A percentile compares a stretch with the other conserved stretches of the same genome.
phyloP scores from a whole-genome alignment of 768 basidiomycete species.

The Gloeophyllum trabeum region DNA sequence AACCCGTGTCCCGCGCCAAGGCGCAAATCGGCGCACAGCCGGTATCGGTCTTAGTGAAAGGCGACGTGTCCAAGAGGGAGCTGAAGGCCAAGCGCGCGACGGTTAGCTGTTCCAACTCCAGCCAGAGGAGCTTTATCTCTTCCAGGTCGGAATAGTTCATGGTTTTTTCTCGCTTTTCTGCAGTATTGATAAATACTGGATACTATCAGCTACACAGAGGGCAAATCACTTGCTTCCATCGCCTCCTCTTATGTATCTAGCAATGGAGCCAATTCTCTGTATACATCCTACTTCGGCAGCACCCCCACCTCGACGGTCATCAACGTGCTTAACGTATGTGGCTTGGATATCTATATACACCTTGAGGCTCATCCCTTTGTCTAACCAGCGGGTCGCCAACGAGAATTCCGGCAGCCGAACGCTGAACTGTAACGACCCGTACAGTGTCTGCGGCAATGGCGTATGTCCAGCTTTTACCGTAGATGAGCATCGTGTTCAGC shows the following conservation, averaged over 20 bases:
- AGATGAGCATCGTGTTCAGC: too few relatives aligned
- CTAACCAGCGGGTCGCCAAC: too few relatives aligned
- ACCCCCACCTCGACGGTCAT: slow-evolving; percentile 22
- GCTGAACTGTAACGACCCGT: slow-evolving; percentile 30
- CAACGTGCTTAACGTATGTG: slow-evolving; percentile 23
- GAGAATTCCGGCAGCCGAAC: slow-evolving; percentile 29
- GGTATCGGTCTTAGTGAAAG: slow-evolving; percentile 24
- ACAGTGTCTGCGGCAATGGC: slow-evolving; percentile 18
- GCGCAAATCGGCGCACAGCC: slow-evolving; percentile 15
- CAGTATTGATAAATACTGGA: neutral
- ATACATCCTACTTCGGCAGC: slow-evolving; percentile 25
- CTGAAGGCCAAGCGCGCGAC: slow-evolving; percentile 24
- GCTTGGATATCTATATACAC: too few relatives aligned
- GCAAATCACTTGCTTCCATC: slow-evolving; percentile 24
- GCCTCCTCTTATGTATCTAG: slow-evolving; percentile 24
- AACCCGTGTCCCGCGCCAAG: slow-evolving; percentile 17
- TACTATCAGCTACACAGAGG: slow-evolving; percentile 24
- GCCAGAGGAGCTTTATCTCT: slow-evolving; percentile 24
- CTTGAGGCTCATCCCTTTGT: too few relatives aligned
- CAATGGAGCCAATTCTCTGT: slow-evolving; percentile 27
- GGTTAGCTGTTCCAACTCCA: slow-evolving; percentile 24
- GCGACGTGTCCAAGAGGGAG: slow-evolving; percentile 22
- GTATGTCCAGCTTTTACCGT: too few relatives aligned
- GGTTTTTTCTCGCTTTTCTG: slow-evolving; percentile 16
- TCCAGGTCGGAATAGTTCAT: too few relatives aligned